Evolutionary conservation across 257 asterid genomes (phyloP).

Genomic region (Gardenia jasminoides): DNA sequence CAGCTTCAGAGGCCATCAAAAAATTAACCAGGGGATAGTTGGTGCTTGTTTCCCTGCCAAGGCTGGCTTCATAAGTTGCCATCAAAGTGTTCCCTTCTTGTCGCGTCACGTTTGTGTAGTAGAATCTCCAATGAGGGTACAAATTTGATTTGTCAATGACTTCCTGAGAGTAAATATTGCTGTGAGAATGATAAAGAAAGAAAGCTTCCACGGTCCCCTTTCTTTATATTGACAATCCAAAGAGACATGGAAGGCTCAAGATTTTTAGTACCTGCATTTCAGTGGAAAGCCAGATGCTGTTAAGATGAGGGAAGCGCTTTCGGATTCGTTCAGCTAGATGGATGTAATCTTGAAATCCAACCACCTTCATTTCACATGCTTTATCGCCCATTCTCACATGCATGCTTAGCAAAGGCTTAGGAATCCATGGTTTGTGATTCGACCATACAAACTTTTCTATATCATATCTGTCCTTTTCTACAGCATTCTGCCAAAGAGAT

Average conservation of each 20-base stretch:
- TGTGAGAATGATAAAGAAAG: neutral
- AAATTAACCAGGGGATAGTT: conserved; percentile 90
- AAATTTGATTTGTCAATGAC: conserved; percentile 60
- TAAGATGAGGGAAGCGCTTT: conserved; percentile 67
- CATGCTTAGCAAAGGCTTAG: conserved; percentile 80
- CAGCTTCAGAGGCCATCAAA: conserved; percentile 94
- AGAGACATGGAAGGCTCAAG: neutral
- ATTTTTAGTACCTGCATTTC: conserved; percentile 78
- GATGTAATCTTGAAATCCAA: conserved; percentile 80
- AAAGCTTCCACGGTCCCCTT: neutral
- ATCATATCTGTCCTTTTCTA: conserved; percentile 27
- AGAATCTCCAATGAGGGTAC: conserved; percentile 60
- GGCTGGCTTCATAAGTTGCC: conserved; percentile 87
- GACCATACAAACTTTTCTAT: conserved; percentile 87
- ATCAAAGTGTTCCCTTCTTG: conserved; percentile 79
- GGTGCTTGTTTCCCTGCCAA: conserved; percentile 87
- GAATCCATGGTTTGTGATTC: conserved; percentile 73
- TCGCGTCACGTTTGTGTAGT: conserved; percentile 80
- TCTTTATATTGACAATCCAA: neutral
- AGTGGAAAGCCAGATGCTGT: conserved; percentile 86
- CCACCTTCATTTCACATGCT: conserved; percentile 94
- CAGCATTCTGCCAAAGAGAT: conserved; percentile 33
- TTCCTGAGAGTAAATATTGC: conserved; percentile 40
- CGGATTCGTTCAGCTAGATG: conserved; percentile 62
- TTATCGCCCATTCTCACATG: conserved; percentile 97